Evolutionary conservation across 2,329 filamentous ascomycete species (phyloP), one percentile per base, ranked within the genome.

Genomic region (Fusarium nanum): DNA sequence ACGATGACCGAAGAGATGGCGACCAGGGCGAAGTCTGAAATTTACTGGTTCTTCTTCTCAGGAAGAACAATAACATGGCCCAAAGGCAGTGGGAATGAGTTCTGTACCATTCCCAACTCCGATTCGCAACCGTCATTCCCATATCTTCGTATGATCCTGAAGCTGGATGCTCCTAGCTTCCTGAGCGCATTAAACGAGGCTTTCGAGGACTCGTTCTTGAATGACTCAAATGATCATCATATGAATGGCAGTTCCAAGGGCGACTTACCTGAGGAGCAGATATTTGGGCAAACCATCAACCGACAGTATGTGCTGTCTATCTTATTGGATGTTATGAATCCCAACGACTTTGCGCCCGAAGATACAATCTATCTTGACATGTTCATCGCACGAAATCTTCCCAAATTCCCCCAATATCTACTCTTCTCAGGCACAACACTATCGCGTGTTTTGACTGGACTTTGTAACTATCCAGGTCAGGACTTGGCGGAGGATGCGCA

Each of bases 281-380:
- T 91, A 30, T 90, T 90, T 75, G 86, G 88, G 20, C 83, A 89
- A 75, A 94, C 87, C 41, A 92, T 97, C 52, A 96, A 96, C 75
- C 89, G 96, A 34, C 96, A 99, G 79, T 97, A 97, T 75, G 89
- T 99, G 64, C 87, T 98, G 70, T 95, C 93, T 48, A 97, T 98
- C 60, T 83, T 99, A 61, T 86, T 97, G 13, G 94, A 97, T 78
- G 91, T 98, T 28, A 97, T 99, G 93, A 92, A 90, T 52, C 83
- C 89, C 1, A 84, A 86, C 6, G 89, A 92, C 48, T 98, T 97
- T 79, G 87, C 89, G 1, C 81, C 90, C 0, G 89, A 92, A 65
- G 94, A 98, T 76, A 94, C 92, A 14, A 93, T 99, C 59, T 99
- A 97, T 79, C 87, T 99, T 46, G 94, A 99, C 80, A 99, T 99